These are phyloP conservation scores for Fomitopsis pinicola DNA, from an alignment of 1,284 basidiomycete genomes.

Conservation along the genomic window DNA sequence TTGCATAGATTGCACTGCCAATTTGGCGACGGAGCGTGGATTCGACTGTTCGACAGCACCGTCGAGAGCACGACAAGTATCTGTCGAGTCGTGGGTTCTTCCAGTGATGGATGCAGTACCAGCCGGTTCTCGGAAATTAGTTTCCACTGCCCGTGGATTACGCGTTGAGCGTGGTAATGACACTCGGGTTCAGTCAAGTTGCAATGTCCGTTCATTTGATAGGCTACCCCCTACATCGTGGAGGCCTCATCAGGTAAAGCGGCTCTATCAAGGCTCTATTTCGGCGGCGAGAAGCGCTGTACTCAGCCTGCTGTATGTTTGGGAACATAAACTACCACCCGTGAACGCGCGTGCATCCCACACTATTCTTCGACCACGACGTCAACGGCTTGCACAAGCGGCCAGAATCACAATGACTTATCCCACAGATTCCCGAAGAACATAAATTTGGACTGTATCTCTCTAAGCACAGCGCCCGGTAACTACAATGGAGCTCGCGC, in stretches of 20 bases:
- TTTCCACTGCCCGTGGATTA: not conserved
- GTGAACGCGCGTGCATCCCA: not conserved
- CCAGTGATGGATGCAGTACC: not conserved
- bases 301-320: not conserved
- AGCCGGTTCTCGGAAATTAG: not conserved
- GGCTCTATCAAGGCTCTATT: not conserved
- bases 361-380: not conserved
- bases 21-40: constrained; percentile 53
- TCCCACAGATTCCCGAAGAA: not conserved
- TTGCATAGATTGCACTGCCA: constrained; percentile 42
- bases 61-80: constrained; percentile 44
- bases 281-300: not conserved
- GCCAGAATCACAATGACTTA: not conserved
- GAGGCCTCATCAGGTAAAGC: not conserved
- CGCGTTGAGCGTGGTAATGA: not conserved
- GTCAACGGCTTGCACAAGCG: not conserved
- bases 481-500: not conserved
- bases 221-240: not conserved
- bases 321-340: not conserved
- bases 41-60: constrained; percentile 38
- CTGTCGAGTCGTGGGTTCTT: constrained; percentile 26
- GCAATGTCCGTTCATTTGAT: not conserved
- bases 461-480: not conserved
- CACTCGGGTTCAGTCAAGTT: not conserved
- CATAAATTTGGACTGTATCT: not conserved